Evolutionary conservation across 2,329 filamentous ascomycete species (phyloP).

Genomic region (Rhinocladiella mackenziei): DNA sequence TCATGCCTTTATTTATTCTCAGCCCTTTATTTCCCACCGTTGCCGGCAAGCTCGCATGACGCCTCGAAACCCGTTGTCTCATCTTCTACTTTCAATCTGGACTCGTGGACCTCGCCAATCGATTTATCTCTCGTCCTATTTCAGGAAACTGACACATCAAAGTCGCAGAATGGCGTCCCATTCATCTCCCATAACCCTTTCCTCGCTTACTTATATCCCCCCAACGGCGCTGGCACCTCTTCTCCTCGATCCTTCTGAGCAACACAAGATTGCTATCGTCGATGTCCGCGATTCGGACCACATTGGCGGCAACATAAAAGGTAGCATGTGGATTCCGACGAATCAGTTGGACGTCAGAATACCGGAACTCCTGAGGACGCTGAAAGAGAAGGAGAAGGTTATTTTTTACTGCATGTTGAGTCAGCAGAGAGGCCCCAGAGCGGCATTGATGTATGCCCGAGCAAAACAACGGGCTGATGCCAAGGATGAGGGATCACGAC

Average conservation of each 20-base stretch:
- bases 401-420: constrained; percentile 93
- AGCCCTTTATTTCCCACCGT: too few relatives aligned
- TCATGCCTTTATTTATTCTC: too few relatives aligned
- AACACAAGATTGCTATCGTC: constrained; percentile 63
- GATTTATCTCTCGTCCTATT: too few relatives aligned
- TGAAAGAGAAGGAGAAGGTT: constrained; percentile 74
- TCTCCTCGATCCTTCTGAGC: constrained; percentile 51
- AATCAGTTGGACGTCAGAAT: constrained; percentile 68
- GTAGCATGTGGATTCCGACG: constrained; percentile 71
- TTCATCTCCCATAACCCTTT: constrained; percentile 54
- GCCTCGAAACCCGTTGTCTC: too few relatives aligned
- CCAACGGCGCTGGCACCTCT: constrained; percentile 64
- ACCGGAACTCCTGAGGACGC: constrained; percentile 74
- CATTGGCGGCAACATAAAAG: constrained; percentile 82
- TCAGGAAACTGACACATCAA: too few relatives aligned
- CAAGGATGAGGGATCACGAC: constrained; percentile 19
- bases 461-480: constrained; percentile 37
- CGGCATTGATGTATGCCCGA: constrained; percentile 68
- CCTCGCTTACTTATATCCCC: constrained; percentile 62
- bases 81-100: too few relatives aligned
- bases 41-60: too few relatives aligned
- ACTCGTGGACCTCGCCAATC: too few relatives aligned
- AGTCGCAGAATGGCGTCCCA: constrained; percentile 14
- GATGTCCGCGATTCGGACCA: constrained; percentile 91
- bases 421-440: constrained; percentile 82